Evolutionary conservation across 495 filamentous ascomycete species (phyloP).

Genomic region (Tuber borchii): DNA sequence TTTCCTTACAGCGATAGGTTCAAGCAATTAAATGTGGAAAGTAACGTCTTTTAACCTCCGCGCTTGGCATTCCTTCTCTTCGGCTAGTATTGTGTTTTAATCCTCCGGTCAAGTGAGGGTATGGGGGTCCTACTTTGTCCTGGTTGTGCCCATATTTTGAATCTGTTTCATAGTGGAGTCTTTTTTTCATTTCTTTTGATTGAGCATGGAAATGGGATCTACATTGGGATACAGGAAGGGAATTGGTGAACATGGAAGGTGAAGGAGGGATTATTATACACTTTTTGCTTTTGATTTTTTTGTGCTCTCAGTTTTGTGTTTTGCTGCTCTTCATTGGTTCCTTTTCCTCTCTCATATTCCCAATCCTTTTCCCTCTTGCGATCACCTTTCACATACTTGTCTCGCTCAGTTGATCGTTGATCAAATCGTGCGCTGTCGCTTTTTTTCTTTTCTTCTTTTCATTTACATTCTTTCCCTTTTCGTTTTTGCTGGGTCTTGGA

Average conservation of each 20-base stretch:
- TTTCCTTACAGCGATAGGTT: background rate
- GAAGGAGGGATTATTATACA: background rate
- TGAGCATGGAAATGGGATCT: conserved; percentile 21
- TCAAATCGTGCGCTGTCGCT: background rate
- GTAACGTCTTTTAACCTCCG: background rate
- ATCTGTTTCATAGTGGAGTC: conserved; percentile 14
- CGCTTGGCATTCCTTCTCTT: background rate
- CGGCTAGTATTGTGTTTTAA: background rate
- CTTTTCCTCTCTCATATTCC: conserved; percentile 7
- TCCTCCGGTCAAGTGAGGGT: background rate
- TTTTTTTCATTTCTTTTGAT: conserved; percentile 31
- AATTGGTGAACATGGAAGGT: background rate
- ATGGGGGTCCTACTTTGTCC: background rate
- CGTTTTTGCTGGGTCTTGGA: background rate
- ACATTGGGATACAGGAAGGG: conserved; percentile 1
- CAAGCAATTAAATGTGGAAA: conserved; percentile 5
- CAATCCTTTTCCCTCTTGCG: conserved; percentile 12
- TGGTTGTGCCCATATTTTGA: background rate
- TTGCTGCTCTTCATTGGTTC: conserved; percentile 7
- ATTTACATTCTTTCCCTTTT: conserved; percentile 6
- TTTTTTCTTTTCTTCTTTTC: background rate
- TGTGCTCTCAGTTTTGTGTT: background rate
- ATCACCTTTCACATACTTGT: background rate
- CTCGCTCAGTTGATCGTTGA: background rate
- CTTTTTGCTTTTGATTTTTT: conserved; percentile 2